Percentiles rank a stretch among this genome's conserved stretches.
These are phyloP conservation scores for Hygrocybe punicea DNA, from an alignment of 768 basidiomycete genomes.

Conservation along the genomic window DNA sequence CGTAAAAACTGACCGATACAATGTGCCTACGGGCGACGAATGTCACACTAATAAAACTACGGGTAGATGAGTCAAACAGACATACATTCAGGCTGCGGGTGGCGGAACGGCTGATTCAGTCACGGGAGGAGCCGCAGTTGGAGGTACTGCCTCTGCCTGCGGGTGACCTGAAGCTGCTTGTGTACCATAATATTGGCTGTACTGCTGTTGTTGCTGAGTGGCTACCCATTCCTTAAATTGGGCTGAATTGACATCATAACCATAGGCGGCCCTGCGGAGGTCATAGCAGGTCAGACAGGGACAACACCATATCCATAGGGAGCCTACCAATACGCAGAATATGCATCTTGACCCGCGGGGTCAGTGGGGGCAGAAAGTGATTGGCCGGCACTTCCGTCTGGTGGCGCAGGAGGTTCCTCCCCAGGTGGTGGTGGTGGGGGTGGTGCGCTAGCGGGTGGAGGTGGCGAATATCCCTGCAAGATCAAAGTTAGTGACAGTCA, in stretches of 20 bases:
- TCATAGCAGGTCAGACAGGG: background rate
- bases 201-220: slow-evolving; percentile 64
- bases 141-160: slow-evolving; percentile 10
- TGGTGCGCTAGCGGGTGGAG: slow-evolving; percentile 46
- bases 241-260: slow-evolving; percentile 79
- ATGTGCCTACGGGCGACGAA: too few relatives aligned
- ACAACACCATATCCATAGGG: background rate
- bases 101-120: background rate
- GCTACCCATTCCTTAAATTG: slow-evolving; percentile 83
- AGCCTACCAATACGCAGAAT: slow-evolving; percentile 56
- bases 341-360: slow-evolving; percentile 41
- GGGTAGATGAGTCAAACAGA: background rate
- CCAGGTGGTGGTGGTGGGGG: slow-evolving; percentile 48
- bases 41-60: background rate
- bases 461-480: slow-evolving; percentile 46
- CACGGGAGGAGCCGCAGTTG: background rate
- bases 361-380: slow-evolving; percentile 42
- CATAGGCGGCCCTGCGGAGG: slow-evolving; percentile 67
- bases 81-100: background rate
- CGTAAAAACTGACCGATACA: too few relatives aligned
- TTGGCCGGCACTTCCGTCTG: slow-evolving; percentile 41
- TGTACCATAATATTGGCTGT: slow-evolving; percentile 67
- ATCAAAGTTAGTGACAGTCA: background rate
- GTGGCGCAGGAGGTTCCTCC: slow-evolving; percentile 33
- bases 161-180: slow-evolving; percentile 29